Percentiles rank a stretch among this genome's conserved stretches.
These are phyloP conservation scores for Knoxdaviesia capensis DNA, from an alignment of 2,329 filamentous ascomycete species.

Conservation along the genomic window DNA sequence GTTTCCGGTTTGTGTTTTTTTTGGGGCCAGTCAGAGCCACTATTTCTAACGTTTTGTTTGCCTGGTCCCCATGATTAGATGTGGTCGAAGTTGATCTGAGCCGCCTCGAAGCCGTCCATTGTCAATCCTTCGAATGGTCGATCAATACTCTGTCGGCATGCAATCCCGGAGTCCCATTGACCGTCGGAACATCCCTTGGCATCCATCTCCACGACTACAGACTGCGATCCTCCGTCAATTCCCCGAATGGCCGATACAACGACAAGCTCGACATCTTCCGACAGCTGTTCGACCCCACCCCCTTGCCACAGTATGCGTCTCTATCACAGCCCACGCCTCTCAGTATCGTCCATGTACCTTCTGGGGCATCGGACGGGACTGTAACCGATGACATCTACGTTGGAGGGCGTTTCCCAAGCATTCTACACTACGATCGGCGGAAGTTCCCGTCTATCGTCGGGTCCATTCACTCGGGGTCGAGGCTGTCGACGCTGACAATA, in stretches of 20 bases:
- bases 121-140: constrained; percentile 56
- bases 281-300: constrained; percentile 29
- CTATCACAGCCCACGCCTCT: constrained; percentile 66
- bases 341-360: constrained; percentile 60
- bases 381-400: constrained; percentile 69
- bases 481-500: constrained; percentile 52
- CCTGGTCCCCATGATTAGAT: constrained; percentile 11
- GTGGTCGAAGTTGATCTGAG: constrained; percentile 68
- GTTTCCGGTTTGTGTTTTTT: neutral
- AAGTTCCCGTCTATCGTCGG: constrained; percentile 61
- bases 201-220: constrained; percentile 70
- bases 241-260: neutral
- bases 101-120: constrained; percentile 47
- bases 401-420: constrained; percentile 71
- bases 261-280: constrained; percentile 13
- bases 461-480: constrained; percentile 67
- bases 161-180: constrained; percentile 47
- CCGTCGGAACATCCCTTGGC: constrained; percentile 64
- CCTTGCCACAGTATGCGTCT: constrained; percentile 41
- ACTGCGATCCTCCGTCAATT: no score
- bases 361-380: constrained; percentile 26
- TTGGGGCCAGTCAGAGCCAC: neutral
- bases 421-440: constrained; percentile 75
- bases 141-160: constrained; percentile 66
- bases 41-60: neutral